Conservation (phyloP, 2,329 filamentous ascomycete genomes). For the Penicillium sp. region DNA sequence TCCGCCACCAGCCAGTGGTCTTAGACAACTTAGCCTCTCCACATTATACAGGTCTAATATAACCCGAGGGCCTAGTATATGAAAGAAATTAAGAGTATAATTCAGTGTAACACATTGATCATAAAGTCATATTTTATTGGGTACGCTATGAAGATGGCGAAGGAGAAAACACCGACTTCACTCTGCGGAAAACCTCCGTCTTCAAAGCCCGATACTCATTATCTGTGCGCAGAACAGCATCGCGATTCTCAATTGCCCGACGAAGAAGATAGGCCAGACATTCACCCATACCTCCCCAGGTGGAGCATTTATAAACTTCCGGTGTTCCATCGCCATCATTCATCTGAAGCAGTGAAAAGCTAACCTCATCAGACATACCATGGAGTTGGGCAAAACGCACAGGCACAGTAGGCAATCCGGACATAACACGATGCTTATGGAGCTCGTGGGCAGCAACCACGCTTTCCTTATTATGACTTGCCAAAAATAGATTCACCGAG, state of each 20-base stretch:
- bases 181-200: constrained; percentile 21
- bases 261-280: constrained; percentile 74
- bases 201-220: constrained; percentile 41
- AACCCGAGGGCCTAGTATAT: not conserved
- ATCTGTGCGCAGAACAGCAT: constrained; percentile 55
- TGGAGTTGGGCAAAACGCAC: constrained; percentile 58
- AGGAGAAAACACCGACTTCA: constrained; percentile 12
- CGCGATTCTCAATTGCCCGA: constrained; percentile 60
- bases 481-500: constrained; percentile 66
- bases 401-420: constrained; percentile 46
- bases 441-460: constrained; percentile 57
- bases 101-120: not conserved
- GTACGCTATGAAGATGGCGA: constrained; percentile 1
- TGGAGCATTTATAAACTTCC: constrained; percentile 56
- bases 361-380: constrained; percentile 64
- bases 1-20: not conserved
- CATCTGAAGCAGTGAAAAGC: constrained; percentile 52
- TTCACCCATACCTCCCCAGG: constrained; percentile 62
- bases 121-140: constrained; percentile 1
- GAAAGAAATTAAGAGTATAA: not conserved
- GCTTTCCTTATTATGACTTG: constrained; percentile 77
- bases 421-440: constrained; percentile 47
- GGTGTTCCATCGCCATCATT: constrained; percentile 37
- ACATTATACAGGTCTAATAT: not conserved
- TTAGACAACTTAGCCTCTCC: not conserved